phyloP scores from a whole-genome alignment of 257 asterid species.

The Fraxinus americana region DNA sequence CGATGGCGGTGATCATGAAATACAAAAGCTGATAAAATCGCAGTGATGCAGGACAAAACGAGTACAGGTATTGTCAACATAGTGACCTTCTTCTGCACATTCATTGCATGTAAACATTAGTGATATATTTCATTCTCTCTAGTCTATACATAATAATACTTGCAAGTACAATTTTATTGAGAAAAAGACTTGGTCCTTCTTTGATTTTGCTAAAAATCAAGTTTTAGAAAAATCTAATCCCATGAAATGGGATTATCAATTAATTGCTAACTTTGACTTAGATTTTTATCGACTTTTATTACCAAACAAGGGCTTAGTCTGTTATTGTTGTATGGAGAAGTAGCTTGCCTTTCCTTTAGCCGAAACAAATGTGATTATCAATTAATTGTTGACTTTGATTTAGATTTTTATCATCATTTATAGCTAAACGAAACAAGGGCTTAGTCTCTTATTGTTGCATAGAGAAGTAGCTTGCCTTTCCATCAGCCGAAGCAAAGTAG shows the following conservation, averaged over 20 bases:
- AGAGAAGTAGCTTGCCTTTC: constrained; percentile 51
- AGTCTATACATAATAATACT: no score
- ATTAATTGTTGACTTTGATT: no score
- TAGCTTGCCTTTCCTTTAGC: constrained; percentile 51
- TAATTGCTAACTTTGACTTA: no score
- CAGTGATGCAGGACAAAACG: constrained; percentile 32
- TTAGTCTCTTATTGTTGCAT: neutral
- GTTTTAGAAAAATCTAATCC: no score
- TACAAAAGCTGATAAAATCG: constrained; percentile 43
- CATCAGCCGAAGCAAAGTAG: constrained; percentile 45
- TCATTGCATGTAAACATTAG: constrained; percentile 2
- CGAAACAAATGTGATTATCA: constrained; percentile 32
- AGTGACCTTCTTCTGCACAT: constrained; percentile 57
- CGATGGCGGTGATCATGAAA: constrained; percentile 59
- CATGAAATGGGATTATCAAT: no score
- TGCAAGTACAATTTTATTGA: no score
- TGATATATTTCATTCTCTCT: neutral
- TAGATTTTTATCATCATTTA: no score
- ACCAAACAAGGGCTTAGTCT: no score
- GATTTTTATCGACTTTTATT: no score
- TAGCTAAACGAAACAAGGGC: no score
- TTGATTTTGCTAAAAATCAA: no score
- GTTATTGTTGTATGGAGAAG: constrained; percentile 1
- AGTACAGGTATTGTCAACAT: constrained; percentile 42
- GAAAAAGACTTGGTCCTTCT: neutral